Evolutionary conservation across 2,329 filamentous ascomycete species (phyloP), one percentile per base, ranked within the genome.

Genomic region (Phyllosticta citrichinensis): DNA sequence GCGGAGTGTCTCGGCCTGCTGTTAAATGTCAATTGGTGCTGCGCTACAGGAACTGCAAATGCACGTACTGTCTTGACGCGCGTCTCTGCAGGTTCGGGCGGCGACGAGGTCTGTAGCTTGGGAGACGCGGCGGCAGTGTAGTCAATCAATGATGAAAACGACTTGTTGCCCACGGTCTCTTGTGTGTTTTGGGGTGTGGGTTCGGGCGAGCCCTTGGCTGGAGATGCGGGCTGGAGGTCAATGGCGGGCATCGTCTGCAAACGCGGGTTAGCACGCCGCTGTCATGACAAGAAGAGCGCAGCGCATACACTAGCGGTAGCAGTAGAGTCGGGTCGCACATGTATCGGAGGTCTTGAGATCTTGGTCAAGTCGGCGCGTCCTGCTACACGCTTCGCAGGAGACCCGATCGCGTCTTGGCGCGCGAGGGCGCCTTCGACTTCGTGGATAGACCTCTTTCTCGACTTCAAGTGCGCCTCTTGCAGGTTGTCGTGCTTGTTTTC

Each of bases 1-100:
- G 57, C 81, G 81, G 53, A 91, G 77, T 56, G 84, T 82, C 68
- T 87, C 82, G 20, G 85, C 86, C 73, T 83, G 81, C 81, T 88
- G 71, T 17, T 25, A 5, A 5, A 52, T 27, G 10, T 59, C 30
- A 47, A 25, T 22, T 55, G 27, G 14, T 30, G 30, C 10, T 35
- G 52, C 33, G 22, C 52, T 2, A 40, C 33, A 10, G 27, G 6
- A 22, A 33, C 5, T 50, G 35, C 57, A 35, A 30, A n/a, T 55
- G 55, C 53, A 20, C 52, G 56, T 59, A 55, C 53, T 40, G 61
- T 59, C 50, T 30, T 47, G 19, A 50, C 25, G 5, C 52, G n/a
- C 27, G 40, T 14, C 53, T 47, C 58, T 33, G 56, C 50, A 10
- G 60, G 51, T 58, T 22, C 50, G 12, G 52, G 25, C n/a, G 56